These are phyloP conservation scores for Pulchroboletus neoregius DNA, from an alignment of 1,284 basidiomycete species.

Conservation along the genomic window DNA sequence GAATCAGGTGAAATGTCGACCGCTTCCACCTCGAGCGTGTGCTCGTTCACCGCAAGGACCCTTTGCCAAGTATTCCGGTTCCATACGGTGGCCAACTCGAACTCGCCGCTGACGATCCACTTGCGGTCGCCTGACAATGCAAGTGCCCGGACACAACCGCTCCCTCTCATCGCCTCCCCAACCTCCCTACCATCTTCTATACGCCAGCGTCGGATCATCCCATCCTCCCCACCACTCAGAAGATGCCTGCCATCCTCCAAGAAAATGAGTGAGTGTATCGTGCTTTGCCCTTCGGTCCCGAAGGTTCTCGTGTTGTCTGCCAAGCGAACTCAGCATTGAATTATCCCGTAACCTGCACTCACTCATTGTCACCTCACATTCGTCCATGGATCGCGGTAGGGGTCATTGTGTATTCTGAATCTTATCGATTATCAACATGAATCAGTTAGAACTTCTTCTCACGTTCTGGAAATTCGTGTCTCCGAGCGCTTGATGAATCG, in stretches of 20 bases:
- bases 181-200: slow-evolving; percentile 4
- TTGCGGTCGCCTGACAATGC: slow-evolving; percentile 11
- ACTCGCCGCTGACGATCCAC: slow-evolving; percentile 8
- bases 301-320: slow-evolving; percentile 3
- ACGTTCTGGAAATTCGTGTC: no score
- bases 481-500: no score
- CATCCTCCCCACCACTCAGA: slow-evolving; percentile 4
- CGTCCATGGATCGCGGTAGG: no score
- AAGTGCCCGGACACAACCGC: background rate
- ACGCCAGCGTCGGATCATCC: slow-evolving; percentile 3
- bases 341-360: background rate
- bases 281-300: background rate
- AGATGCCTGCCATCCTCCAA: slow-evolving; percentile 8
- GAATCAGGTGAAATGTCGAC: slow-evolving; percentile 5
- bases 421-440: no score
- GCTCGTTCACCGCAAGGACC: background rate
- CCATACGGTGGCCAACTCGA: slow-evolving; percentile 11
- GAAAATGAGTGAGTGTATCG: slow-evolving; percentile 3
- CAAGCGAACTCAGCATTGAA: background rate
- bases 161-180: background rate
- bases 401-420: no score
- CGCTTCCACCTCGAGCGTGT: slow-evolving; percentile 2
- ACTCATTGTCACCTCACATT: no score
- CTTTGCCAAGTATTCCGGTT: slow-evolving; percentile 5
- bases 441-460: no score